Evolutionary conservation across 441 rosid species (phyloP).

Genomic region (Erodium trifolium): DNA sequence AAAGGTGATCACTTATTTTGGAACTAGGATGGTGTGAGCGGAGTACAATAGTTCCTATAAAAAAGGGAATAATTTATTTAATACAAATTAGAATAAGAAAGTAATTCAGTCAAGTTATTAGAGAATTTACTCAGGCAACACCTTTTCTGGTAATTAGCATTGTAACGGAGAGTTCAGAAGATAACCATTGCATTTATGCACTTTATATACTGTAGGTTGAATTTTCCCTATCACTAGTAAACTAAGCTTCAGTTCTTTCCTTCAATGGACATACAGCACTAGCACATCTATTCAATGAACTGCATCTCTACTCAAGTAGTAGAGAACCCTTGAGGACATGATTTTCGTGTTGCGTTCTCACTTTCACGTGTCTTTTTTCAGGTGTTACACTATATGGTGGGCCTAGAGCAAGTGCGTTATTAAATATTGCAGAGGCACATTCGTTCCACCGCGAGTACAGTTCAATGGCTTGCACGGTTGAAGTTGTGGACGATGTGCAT

Average conservation of each 20-base stretch:
- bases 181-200: background rate
- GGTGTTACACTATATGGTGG: slow-evolving; percentile 83
- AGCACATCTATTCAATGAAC: background rate
- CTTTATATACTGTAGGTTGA: background rate
- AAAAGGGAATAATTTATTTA: background rate
- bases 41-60: too few relatives aligned
- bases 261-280: background rate
- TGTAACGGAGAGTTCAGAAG: background rate
- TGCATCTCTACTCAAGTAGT: background rate
- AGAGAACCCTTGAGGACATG: background rate
- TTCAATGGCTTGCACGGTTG: slow-evolving; percentile 78
- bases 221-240: background rate
- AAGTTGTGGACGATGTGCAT: slow-evolving; percentile 76
- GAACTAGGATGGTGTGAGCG: too few relatives aligned
- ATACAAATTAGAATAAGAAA: background rate
- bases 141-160: background rate
- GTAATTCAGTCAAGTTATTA: background rate
- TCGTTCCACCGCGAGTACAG: slow-evolving; percentile 84
- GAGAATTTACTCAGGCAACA: background rate
- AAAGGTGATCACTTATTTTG: background rate
- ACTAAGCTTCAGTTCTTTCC: background rate
- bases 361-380: slow-evolving; percentile 23
- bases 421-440: slow-evolving; percentile 50
- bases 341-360: background rate
- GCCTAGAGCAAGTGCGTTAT: slow-evolving; percentile 53